Percentiles rank a stretch among this genome's conserved stretches.
Evolutionary conservation across 177 flowering plant species (phyloP).

Genomic region (Telopea speciosissima): DNA sequence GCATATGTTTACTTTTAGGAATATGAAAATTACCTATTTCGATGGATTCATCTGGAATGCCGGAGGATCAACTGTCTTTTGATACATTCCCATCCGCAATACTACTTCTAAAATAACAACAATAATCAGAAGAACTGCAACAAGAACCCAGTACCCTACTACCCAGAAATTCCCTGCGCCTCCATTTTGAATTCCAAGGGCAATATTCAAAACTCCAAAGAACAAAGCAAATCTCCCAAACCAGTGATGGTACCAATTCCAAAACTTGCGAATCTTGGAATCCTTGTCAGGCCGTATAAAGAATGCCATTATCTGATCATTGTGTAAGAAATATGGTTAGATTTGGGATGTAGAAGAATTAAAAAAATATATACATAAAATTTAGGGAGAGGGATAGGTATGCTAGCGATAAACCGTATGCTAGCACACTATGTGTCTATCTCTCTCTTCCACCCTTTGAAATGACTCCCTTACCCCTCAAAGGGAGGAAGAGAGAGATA

Average conservation of each 20-base stretch:
- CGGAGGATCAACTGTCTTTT: slow-evolving; percentile 23
- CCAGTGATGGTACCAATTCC: slow-evolving; percentile 89
- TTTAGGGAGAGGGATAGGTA: too few relatives aligned
- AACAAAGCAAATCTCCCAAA: slow-evolving; percentile 66
- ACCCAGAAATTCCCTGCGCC: slow-evolving; percentile 52
- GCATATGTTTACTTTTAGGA: not conserved
- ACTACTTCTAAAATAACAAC: slow-evolving; percentile 54
- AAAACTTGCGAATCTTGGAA: slow-evolving; percentile 59
- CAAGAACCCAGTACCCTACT: slow-evolving; percentile 58
- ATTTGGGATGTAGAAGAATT: not conserved
- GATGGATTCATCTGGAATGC: slow-evolving; percentile 38
- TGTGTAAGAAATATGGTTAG: slow-evolving; percentile 6
- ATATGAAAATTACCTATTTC: slow-evolving; percentile 1
- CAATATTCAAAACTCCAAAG: slow-evolving; percentile 63
- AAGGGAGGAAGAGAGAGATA: too few relatives aligned
- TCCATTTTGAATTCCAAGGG: slow-evolving; percentile 60
- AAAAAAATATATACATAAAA: not conserved
- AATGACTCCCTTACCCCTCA: too few relatives aligned
- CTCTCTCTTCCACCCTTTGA: too few relatives aligned
- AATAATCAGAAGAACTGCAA: slow-evolving; percentile 33
- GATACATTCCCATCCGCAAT: slow-evolving; percentile 25
- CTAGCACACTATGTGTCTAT: too few relatives aligned
- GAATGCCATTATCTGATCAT: slow-evolving; percentile 60
- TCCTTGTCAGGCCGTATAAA: slow-evolving; percentile 58
- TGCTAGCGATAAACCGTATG: too few relatives aligned